Evolutionary conservation across 345 rosid species (phyloP).

Genomic region (Hibiscus tridactylites): DNA sequence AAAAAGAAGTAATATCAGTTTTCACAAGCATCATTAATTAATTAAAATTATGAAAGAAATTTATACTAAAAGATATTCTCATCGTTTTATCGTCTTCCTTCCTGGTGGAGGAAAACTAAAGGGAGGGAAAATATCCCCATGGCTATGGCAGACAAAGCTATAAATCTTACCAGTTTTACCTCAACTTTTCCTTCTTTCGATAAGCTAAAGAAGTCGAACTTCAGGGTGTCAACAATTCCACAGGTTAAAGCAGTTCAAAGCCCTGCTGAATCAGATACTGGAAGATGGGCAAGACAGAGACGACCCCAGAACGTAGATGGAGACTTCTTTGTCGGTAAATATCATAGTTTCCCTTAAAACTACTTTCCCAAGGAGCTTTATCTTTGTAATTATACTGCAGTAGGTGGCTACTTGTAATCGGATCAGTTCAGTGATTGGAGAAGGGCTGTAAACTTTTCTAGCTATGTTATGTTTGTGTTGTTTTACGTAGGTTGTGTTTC

Average conservation of each 20-base stretch:
- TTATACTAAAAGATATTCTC: background rate
- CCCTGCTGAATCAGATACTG: background rate
- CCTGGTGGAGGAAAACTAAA: background rate
- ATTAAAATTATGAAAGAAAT: background rate
- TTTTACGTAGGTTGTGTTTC: background rate
- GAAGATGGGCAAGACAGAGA: slow-evolving; percentile 17
- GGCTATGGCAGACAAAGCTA: slow-evolving; percentile 13
- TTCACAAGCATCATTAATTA: no score
- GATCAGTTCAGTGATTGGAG: background rate
- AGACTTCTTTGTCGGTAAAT: slow-evolving; percentile 49
- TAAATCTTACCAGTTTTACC: background rate
- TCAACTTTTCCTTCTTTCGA: background rate
- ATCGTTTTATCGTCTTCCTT: background rate
- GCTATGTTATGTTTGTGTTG: background rate
- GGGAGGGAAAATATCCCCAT: background rate
- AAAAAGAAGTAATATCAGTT: background rate
- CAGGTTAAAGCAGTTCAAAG: slow-evolving; percentile 29
- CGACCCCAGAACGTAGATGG: slow-evolving; percentile 45
- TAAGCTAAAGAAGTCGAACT: slow-evolving; percentile 3
- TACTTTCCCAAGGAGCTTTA: background rate
- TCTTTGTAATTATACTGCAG: background rate
- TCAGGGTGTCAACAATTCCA: slow-evolving; percentile 10
- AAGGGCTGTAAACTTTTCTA: background rate
- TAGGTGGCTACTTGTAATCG: background rate
- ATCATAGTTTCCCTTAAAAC: background rate